phyloP scores from a whole-genome alignment of 202 grass and related monocot genomes.

The Elaeis oleifera region DNA sequence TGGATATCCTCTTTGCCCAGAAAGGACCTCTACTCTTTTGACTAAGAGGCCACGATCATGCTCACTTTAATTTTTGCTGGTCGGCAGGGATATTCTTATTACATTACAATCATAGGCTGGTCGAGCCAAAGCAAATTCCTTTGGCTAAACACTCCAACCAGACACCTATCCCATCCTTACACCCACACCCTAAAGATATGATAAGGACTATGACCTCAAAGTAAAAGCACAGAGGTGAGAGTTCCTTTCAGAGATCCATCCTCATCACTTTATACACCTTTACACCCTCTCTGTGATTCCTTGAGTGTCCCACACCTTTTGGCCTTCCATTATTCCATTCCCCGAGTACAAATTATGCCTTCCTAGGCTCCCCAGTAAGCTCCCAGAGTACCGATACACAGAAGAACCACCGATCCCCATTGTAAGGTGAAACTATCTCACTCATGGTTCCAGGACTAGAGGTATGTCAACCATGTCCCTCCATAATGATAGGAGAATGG shows the following conservation, averaged over 20 bases:
- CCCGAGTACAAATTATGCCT: slow-evolving; percentile 22
- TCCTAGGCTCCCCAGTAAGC: no score
- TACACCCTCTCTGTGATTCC: slow-evolving; percentile 26
- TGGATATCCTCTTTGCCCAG: slow-evolving; percentile 24
- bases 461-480: no score
- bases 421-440: no score
- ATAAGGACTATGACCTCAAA: no score
- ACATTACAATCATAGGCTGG: slow-evolving; percentile 18
- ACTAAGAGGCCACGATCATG: slow-evolving; percentile 12
- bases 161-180: no score
- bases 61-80: slow-evolving; percentile 29
- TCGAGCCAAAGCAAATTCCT: no score
- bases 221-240: not conserved
- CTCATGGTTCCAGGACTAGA: no score
- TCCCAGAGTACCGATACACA: no score
- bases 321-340: slow-evolving; percentile 27
- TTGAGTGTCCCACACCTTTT: slow-evolving; percentile 30
- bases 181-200: no score
- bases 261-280: slow-evolving; percentile 17
- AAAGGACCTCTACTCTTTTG: slow-evolving; percentile 28
- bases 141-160: no score
- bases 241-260: slow-evolving; percentile 11
- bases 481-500: no score
- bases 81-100: slow-evolving; percentile 23
- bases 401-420: no score